These are phyloP conservation scores for Candida maesae DNA, from an alignment of 805 yeast genomes.

Conservation along the genomic window DNA sequence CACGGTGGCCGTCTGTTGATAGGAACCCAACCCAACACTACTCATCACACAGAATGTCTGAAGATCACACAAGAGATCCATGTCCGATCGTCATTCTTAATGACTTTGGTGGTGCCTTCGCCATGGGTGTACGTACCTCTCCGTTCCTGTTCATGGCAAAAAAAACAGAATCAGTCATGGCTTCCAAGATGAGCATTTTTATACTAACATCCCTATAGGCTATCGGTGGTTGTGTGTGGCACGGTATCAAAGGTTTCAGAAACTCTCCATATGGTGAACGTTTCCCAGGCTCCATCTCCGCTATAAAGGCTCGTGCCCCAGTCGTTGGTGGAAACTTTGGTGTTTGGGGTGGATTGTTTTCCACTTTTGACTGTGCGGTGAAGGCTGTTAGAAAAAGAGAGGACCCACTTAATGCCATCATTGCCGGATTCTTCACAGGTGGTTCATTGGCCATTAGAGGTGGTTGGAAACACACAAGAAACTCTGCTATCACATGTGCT, in stretches of 20 bases:
- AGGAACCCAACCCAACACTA: too few species aligned
- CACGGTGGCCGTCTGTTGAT: too few species aligned
- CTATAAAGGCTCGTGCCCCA: slow-evolving; percentile 95
- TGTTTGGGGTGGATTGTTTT: slow-evolving; percentile 98
- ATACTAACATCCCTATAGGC: slow-evolving; percentile 23
- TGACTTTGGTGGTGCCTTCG: slow-evolving; percentile 98
- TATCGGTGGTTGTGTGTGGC: slow-evolving; percentile 98
- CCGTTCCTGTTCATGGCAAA: too few species aligned
- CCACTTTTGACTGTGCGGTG: slow-evolving; percentile 92
- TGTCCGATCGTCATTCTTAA: slow-evolving; percentile 94
- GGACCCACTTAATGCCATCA: slow-evolving; percentile 97
- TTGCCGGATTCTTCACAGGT: slow-evolving; percentile 97
- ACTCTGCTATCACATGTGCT: slow-evolving; percentile 96
- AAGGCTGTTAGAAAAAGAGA: slow-evolving; percentile 96
- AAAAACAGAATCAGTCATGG: background rate
- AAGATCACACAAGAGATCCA: slow-evolving; percentile 98
- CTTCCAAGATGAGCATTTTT: background rate
- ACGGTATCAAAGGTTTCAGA: slow-evolving; percentile 97
- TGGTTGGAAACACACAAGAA: slow-evolving; percentile 95
- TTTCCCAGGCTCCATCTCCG: slow-evolving; percentile 81
- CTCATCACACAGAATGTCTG: slow-evolving; percentile 55
- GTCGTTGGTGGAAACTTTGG: slow-evolving; percentile 99
- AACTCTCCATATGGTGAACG: slow-evolving; percentile 98
- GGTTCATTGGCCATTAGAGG: slow-evolving; percentile 98
- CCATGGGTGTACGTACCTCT: slow-evolving; percentile 78